Base-by-base conservation (phyloP, 345 rosid genomes). In the Heritiera littoralis region DNA sequence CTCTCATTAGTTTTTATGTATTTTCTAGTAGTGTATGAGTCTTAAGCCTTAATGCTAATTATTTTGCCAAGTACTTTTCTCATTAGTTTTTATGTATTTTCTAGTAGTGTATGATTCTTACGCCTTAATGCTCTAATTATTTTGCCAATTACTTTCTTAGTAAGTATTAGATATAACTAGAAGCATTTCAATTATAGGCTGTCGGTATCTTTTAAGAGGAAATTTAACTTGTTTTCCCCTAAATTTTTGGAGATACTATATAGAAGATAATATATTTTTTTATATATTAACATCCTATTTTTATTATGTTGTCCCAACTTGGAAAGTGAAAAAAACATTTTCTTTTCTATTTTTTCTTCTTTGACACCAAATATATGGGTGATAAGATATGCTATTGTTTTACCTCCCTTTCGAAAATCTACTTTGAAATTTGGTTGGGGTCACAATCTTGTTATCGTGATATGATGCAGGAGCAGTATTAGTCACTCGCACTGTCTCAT, bases 1-100 rank as follows among this genome's bases (percentile, higher is more conserved):
- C 43, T 54, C 30, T 35, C 43, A 54, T 38, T 54, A 55, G 28
- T 30, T 54, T 48, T 52, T 54, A 17, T 72, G 48, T 48, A 32
- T 72, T 69, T 38, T 28, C 18, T 32, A 32, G 8, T 32, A 72
- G 3, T 70, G 60, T 9, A 35, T 10, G 2, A 72, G 54, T 72
- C 32, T 72, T 46, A 71, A 9, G 61, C 20, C 60, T 30, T 71
- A 48, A 13, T 15, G 28, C 45, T 71, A 9, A 51, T 9, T 43
- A 72, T 72, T 54, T 54, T 72, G 48, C 76, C 13, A 54, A 54
- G 61, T 55, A 55, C 30, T 54, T 17, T 35, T 46, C 32, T 35
- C 28, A 23, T 23, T 23, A 23, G 28, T 23, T 23, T 23, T 23
- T 23, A 23, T 23, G 28, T 23, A 23, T 23, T 23, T 23, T 23